phyloP scores from a whole-genome alignment of 345 rosid species.

The Eucalyptus erythrocorys region DNA sequence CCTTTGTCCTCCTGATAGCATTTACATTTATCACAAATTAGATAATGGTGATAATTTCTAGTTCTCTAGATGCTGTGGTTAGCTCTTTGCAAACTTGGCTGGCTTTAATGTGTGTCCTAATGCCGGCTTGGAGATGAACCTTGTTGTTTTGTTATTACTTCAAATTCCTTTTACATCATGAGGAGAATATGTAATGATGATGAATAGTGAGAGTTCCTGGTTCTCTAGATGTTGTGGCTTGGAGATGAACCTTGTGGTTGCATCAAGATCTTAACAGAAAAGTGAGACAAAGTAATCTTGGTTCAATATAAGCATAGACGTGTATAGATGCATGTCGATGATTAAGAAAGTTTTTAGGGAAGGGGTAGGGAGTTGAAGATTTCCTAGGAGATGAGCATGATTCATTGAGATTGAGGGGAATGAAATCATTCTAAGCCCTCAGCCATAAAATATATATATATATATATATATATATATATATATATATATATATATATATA shows the following conservation, averaged over 20 bases:
- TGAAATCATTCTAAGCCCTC: too few relatives aligned
- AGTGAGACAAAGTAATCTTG: not conserved
- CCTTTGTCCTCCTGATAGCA: not conserved
- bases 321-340: not conserved
- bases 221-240: not conserved
- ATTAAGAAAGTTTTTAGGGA: not conserved
- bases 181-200: not conserved
- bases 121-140: not conserved
- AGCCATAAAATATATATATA: too few relatives aligned
- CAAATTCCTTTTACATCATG: not conserved
- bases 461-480: too few relatives aligned
- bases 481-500: too few relatives aligned
- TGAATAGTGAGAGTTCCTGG: not conserved
- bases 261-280: too few relatives aligned
- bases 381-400: not conserved
- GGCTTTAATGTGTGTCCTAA: not conserved
- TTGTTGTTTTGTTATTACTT: not conserved
- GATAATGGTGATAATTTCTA: not conserved
- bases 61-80: not conserved
- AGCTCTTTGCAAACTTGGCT: not conserved
- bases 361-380: not conserved
- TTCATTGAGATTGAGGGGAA: not conserved
- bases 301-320: not conserved
- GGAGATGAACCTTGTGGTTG: too few relatives aligned
- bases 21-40: not conserved